Percentiles rank a stretch among this genome's conserved stretches.
Conservation (phyloP, 2,329 filamentous ascomycete genomes). For the Penicillium sclerotigenum region DNA sequence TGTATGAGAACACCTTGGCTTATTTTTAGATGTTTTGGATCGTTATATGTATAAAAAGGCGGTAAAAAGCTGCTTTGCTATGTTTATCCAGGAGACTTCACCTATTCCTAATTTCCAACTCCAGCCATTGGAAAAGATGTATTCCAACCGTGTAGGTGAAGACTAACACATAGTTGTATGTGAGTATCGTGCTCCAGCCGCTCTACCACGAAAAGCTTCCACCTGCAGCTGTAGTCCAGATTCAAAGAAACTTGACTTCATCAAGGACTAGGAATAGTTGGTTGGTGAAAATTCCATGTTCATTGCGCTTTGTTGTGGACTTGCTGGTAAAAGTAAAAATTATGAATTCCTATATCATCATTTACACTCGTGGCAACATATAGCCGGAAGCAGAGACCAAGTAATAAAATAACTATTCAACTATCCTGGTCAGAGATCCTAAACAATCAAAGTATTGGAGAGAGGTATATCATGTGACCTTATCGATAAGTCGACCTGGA, state of each 20-base stretch:
- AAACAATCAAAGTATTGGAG: neutral
- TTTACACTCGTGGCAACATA: no score
- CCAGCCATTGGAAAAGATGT: neutral
- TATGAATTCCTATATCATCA: no score
- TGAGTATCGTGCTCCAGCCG: neutral
- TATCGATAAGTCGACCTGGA: slow-evolving; percentile 16
- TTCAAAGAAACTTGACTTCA: neutral
- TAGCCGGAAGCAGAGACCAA: neutral
- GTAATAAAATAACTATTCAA: neutral
- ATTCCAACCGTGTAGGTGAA: neutral
- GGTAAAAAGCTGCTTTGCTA: no score
- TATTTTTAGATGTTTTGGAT: neutral
- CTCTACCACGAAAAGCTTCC: neutral
- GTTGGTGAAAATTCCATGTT: neutral
- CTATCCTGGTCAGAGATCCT: neutral
- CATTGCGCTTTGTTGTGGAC: neutral
- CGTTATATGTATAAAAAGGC: neutral
- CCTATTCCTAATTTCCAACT: neutral
- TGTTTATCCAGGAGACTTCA: no score
- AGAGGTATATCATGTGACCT: slow-evolving; percentile 4
- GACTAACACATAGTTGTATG: no score
- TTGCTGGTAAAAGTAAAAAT: no score
- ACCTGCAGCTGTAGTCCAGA: neutral
- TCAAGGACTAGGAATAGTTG: neutral
- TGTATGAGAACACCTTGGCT: neutral